A percentile compares a stretch with the other conserved stretches of the same genome.
phyloP scores from a whole-genome alignment of 306 rosid genomes.

The Ammopiptanthus mongolicus region DNA sequence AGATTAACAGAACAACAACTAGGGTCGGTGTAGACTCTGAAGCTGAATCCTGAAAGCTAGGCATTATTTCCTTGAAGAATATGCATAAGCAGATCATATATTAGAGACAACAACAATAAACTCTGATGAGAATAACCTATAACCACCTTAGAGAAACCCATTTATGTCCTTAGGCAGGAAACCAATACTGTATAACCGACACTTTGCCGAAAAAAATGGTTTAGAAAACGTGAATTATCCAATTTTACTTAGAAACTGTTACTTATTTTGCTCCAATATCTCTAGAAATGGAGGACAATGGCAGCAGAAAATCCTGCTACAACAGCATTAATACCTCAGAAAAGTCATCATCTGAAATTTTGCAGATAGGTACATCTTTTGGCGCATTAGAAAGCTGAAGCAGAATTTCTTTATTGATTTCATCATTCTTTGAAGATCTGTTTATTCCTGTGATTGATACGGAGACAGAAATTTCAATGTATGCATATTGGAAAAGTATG shows the following conservation, averaged over 20 bases:
- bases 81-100: background rate
- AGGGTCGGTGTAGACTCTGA: background rate
- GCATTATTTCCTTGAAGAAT: background rate
- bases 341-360: constrained; percentile 70
- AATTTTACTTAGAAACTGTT: background rate
- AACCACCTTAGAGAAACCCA: constrained; percentile 10
- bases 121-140: background rate
- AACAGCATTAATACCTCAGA: constrained; percentile 45
- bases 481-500: background rate
- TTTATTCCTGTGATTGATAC: constrained; percentile 45
- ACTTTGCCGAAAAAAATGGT: background rate
- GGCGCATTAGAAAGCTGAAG: constrained; percentile 45
- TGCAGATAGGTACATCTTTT: constrained; percentile 42
- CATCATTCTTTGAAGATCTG: constrained; percentile 26
- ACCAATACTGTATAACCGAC: background rate
- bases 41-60: constrained; percentile 18
- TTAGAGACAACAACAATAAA: background rate
- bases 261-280: constrained; percentile 16
- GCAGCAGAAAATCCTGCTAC: constrained; percentile 8
- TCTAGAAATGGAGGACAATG: background rate
- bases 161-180: background rate
- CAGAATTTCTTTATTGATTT: constrained; percentile 31
- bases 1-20: background rate
- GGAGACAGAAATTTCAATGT: constrained; percentile 14
- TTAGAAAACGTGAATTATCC: background rate